A percentile compares a stretch with the other conserved stretches of the same genome.
Evolutionary conservation across 192 early-diverging fungal species (phyloP).

Genomic region (Coemansia sp.): DNA sequence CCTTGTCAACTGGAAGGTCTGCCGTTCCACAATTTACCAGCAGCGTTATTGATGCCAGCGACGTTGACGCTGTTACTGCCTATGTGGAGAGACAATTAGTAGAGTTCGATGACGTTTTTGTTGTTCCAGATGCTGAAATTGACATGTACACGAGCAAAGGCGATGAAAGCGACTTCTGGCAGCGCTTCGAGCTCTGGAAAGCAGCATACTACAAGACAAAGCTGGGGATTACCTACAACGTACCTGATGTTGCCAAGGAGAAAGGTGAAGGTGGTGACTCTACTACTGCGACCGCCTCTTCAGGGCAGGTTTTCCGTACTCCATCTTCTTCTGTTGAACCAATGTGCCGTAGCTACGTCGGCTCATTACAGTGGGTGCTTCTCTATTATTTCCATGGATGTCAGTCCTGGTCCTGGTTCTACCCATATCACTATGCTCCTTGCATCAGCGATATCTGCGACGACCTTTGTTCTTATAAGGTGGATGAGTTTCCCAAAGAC

Average conservation of each 20-base stretch:
- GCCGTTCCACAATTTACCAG: conserved; percentile 60
- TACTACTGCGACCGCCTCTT: not conserved
- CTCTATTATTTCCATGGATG: conserved; percentile 96
- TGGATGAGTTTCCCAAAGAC: conserved; percentile 76
- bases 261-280: not conserved
- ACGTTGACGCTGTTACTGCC: conserved; percentile 21
- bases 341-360: conserved; percentile 77
- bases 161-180: conserved; percentile 58
- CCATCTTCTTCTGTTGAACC: conserved; percentile 52
- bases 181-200: conserved; percentile 78
- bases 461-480: conserved; percentile 57
- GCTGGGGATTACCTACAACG: conserved; percentile 54
- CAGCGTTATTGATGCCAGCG: conserved; percentile 22
- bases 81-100: conserved; percentile 45
- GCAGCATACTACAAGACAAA: conserved; percentile 78
- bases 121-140: conserved; percentile 41
- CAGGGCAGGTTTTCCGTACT: conserved; percentile 33
- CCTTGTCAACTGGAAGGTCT: conserved; percentile 47
- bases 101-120: conserved; percentile 35
- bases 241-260: conserved; percentile 21
- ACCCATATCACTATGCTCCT: conserved; percentile 96
- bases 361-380: conserved; percentile 97
- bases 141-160: conserved; percentile 53
- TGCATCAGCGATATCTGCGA: conserved; percentile 80
- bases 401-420: conserved; percentile 98